Conservation (phyloP, 495 filamentous ascomycete species). For the Xylaria longipes region DNA sequence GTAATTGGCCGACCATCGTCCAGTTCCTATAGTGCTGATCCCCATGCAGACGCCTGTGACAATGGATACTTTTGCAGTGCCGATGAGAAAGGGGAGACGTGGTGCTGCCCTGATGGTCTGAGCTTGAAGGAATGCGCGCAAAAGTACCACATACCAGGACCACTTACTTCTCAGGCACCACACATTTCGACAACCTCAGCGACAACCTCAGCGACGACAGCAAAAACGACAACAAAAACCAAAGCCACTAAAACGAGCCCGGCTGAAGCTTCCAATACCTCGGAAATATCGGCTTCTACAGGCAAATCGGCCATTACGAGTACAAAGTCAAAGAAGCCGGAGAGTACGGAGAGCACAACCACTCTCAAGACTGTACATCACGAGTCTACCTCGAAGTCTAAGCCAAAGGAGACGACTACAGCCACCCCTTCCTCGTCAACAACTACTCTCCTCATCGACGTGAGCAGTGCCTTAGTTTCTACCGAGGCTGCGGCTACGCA, state of each 20-base stretch:
- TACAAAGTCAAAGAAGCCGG: slow-evolving; percentile 29
- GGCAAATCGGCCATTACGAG: slow-evolving; percentile 30
- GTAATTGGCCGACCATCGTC: slow-evolving; percentile 25
- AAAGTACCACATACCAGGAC: slow-evolving; percentile 45
- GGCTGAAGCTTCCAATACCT: not conserved
- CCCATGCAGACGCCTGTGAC: slow-evolving; percentile 52
- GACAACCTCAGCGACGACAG: slow-evolving; percentile 14
- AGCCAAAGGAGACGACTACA: not conserved
- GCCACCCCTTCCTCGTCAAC: slow-evolving; percentile 7
- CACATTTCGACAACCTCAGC: slow-evolving; percentile 35
- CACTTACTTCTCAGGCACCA: slow-evolving; percentile 45
- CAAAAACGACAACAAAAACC: not conserved
- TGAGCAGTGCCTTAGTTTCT: not conserved
- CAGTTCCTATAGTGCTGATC: slow-evolving; percentile 26
- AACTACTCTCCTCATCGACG: slow-evolving; percentile 1
- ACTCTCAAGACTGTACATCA: slow-evolving; percentile 1
- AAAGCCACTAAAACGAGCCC: slow-evolving; percentile 5
- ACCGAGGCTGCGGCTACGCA: slow-evolving; percentile 9
- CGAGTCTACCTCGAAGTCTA: slow-evolving; percentile 12
- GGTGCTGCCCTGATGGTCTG: slow-evolving; percentile 56
- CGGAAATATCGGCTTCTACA: slow-evolving; percentile 28
- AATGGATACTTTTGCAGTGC: slow-evolving; percentile 54
- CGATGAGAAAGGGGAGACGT: slow-evolving; percentile 46
- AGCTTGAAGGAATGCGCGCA: slow-evolving; percentile 50
- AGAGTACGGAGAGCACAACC: slow-evolving; percentile 28